A percentile compares a stretch with the other conserved stretches of the same genome.
phyloP scores from a whole-genome alignment of 2,329 filamentous ascomycete species.

The Zelopaecilomyces penicillatus region DNA sequence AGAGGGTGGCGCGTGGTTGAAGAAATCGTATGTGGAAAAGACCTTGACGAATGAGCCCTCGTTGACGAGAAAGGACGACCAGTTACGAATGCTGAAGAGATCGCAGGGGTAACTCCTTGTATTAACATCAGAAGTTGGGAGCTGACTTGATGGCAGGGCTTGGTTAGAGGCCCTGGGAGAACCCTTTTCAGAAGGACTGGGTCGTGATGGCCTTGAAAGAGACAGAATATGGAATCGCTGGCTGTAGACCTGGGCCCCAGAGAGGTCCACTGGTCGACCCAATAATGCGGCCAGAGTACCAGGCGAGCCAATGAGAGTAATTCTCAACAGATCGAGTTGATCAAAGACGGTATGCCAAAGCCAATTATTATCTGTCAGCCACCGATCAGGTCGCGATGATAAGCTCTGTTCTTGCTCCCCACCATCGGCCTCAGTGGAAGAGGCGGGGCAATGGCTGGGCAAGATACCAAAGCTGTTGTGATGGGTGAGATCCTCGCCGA shows the following conservation, averaged over 20 bases:
- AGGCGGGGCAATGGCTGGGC: slow-evolving; percentile 21
- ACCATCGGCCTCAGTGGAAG: slow-evolving; percentile 6
- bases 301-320: slow-evolving; percentile 54
- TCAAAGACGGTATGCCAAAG: slow-evolving; percentile 51
- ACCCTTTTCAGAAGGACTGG: no score
- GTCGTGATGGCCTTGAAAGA: slow-evolving; percentile 23
- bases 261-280: slow-evolving; percentile 46
- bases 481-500: slow-evolving; percentile 19
- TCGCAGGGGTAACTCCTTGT: slow-evolving; percentile 16
- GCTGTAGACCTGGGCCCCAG: slow-evolving; percentile 56
- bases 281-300: slow-evolving; percentile 53
- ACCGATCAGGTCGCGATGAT: slow-evolving; percentile 2
- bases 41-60: slow-evolving; percentile 67
- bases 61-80: slow-evolving; percentile 60
- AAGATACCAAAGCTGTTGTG: slow-evolving; percentile 21
- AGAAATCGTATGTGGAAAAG: slow-evolving; percentile 66
- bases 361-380: slow-evolving; percentile 27
- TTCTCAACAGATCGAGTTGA: slow-evolving; percentile 40
- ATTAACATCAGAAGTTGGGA: slow-evolving; percentile 5
- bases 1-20: slow-evolving; percentile 54
- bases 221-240: slow-evolving; percentile 54
- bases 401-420: slow-evolving; percentile 14
- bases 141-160: not conserved
- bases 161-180: not conserved
- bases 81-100: slow-evolving; percentile 53